A percentile compares a stretch with the other conserved stretches of the same genome.
Evolutionary conservation across 371 early-diverging fungal genomes (phyloP).

Genomic region (Haplosporangium sp.): DNA sequence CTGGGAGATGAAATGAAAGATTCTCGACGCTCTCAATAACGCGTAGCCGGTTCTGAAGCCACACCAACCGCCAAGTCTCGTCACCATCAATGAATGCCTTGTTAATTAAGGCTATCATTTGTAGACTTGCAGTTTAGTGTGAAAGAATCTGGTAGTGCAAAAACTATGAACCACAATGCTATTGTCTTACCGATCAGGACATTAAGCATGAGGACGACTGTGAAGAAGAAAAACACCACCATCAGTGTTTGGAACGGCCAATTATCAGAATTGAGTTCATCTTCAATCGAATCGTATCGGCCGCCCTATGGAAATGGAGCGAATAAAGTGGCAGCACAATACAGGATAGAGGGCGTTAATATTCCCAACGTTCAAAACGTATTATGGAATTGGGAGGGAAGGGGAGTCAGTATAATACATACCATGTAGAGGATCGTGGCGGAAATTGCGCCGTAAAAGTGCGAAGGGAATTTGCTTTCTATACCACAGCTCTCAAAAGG

Average conservation of each 20-base stretch:
- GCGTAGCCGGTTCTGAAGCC: conserved; percentile 1
- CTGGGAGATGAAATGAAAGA: conserved; percentile 3
- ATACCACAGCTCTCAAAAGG: conserved; percentile 1
- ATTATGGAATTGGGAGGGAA: too few species aligned
- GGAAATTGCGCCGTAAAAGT: conserved; percentile 28
- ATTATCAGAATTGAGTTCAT: background rate
- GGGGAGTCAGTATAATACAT: background rate
- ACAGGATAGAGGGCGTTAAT: too few species aligned
- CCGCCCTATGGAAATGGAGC: background rate
- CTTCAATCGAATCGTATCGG: background rate
- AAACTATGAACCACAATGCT: background rate
- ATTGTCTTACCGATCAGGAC: conserved; percentile 4
- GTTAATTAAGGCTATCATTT: conserved; percentile 1
- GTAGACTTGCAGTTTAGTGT: background rate
- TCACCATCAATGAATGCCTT: conserved; percentile 1
- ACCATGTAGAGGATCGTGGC: conserved; percentile 45
- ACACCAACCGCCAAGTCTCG: conserved; percentile 2
- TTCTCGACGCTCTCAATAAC: conserved; percentile 1
- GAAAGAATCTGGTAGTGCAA: too few species aligned
- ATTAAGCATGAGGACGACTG: conserved; percentile 8
- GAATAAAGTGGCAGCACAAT: background rate
- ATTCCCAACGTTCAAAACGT: too few species aligned
- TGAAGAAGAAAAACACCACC: conserved; percentile 1
- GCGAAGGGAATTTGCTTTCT: conserved; percentile 1
- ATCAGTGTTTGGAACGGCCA: background rate